Percentiles rank a stretch among this genome's conserved stretches.
phyloP scores from a whole-genome alignment of 116 monocot genomes.

The Dioscorea cayenensis region DNA sequence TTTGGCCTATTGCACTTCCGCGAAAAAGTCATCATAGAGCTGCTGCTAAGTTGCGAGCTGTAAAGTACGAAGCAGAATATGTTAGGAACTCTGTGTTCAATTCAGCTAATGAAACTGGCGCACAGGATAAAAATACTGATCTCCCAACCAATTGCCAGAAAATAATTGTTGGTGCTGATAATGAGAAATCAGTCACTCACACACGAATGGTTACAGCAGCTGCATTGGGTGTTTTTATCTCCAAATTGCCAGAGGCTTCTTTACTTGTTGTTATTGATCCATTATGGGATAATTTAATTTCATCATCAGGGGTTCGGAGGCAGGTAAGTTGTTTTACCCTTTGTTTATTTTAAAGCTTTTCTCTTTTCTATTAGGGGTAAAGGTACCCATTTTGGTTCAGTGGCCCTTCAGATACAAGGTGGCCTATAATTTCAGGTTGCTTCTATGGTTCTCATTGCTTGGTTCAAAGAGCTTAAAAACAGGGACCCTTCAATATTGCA shows the following conservation, averaged over 20 bases:
- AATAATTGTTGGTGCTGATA: constrained; percentile 78
- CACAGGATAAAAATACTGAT: constrained; percentile 46
- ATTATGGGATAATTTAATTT: constrained; percentile 53
- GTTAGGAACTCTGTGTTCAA: constrained; percentile 23
- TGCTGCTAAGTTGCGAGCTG: constrained; percentile 86
- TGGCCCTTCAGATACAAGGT: background rate
- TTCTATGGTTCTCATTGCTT: constrained; percentile 75
- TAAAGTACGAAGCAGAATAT: constrained; percentile 50
- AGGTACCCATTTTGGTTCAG: background rate
- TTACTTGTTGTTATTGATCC: constrained; percentile 52
- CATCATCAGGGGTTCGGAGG: constrained; percentile 83
- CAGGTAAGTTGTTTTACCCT: constrained; percentile 36
- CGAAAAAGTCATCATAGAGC: constrained; percentile 84
- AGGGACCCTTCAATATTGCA: constrained; percentile 14
- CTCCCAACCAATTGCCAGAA: constrained; percentile 22
- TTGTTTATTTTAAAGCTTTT: background rate
- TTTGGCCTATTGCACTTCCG: constrained; percentile 80
- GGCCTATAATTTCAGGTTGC: constrained; percentile 56
- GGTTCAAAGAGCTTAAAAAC: constrained; percentile 77
- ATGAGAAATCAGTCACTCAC: constrained; percentile 74
- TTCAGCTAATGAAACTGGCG: constrained; percentile 36
- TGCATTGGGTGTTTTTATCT: constrained; percentile 76
- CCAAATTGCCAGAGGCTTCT: constrained; percentile 52
- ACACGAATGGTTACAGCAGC: constrained; percentile 72
- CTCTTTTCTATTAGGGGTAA: background rate